Base-by-base conservation (phyloP, 495 filamentous ascomycete genomes). In the Pseudevernia furfuracea region DNA sequence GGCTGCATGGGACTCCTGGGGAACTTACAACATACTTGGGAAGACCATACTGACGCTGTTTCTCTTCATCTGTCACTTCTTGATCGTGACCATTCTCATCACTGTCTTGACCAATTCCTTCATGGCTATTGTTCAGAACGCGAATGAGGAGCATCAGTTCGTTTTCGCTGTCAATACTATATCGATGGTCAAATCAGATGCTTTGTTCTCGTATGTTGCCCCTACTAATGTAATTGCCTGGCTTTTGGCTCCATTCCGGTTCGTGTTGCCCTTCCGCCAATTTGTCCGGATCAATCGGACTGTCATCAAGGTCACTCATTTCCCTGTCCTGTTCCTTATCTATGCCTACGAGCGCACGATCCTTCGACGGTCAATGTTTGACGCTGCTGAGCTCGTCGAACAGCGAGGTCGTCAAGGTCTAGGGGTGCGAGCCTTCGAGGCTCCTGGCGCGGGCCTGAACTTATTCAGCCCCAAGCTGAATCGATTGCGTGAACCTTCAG, bases 131-230 rank as follows among this genome's bases (percentile, higher is more conserved):
- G 90, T 92, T 32, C 89, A 91, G 28, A 97, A 96, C 71, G 90
- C 91, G 11, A 88, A 92, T 62, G 86, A 96, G 71, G 92, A 96
- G 74, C 91, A 96, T 73, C 91, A 95, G 77, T 96, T 96, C 70
- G 76, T 96, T 6, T 95, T 97, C 72, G 90, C 93, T 9, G 88
- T 96, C 72, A 96, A 96, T 68, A 91, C 91, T 9, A 92, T 96
- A 44, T 94, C 91, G 6, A 90, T 97, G 89, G 92, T 96, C 59
- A 97, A 97, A 71, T 95, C 91, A 28, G 92, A 97, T 71, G 88
- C 90, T 0, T 78, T 96, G 0, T 97, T 96, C 77, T 92, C 90
- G 19, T 96, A 97, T 69, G 81, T 96, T 63, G 89, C 91, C 1
- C 92, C 92, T 0, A 86, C 87, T 19, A 97, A 97, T 70, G 86